Conservation (phyloP, 164 flowering plant species). For the Dillenia suffruticosa region DNA sequence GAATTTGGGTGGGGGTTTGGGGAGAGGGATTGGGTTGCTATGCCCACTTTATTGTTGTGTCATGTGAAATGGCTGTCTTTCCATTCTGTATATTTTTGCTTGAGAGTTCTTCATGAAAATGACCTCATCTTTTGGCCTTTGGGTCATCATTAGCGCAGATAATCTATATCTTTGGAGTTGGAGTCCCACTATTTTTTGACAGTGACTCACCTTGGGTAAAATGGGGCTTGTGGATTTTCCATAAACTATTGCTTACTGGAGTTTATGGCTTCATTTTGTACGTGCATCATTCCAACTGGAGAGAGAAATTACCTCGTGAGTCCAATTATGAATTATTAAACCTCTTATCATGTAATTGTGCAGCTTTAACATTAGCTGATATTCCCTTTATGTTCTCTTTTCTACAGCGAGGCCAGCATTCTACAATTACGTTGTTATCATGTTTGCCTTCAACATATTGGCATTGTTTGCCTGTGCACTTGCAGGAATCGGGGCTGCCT, state of each 20-base stretch:
- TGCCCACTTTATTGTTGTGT: no score
- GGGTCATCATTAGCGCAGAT: conserved; percentile 34
- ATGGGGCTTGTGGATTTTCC: conserved; percentile 70
- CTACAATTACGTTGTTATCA: conserved; percentile 56
- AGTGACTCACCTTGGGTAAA: conserved; percentile 35
- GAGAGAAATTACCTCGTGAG: conserved; percentile 82
- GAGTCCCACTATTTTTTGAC: conserved; percentile 71
- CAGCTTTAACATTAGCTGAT: not conserved
- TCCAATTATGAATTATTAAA: not conserved
- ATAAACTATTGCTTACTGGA: conserved; percentile 58
- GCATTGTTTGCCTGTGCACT: conserved; percentile 54
- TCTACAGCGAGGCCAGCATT: conserved; percentile 80
- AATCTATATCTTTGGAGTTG: conserved; percentile 71
- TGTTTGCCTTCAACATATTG: conserved; percentile 51
- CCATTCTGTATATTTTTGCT: no score
- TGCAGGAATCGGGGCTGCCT: conserved; percentile 45
- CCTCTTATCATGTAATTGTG: not conserved
- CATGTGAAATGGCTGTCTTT: no score
- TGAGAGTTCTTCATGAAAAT: no score
- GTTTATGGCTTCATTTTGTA: conserved; percentile 61
- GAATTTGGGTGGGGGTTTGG: no score
- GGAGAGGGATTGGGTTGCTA: no score
- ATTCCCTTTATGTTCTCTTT: conserved; percentile 2
- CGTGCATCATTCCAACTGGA: conserved; percentile 79
- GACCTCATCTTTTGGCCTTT: no score